These are phyloP conservation scores for Geotrichum australiense DNA, from an alignment of 1,139 yeast species.

Conservation along the genomic window DNA sequence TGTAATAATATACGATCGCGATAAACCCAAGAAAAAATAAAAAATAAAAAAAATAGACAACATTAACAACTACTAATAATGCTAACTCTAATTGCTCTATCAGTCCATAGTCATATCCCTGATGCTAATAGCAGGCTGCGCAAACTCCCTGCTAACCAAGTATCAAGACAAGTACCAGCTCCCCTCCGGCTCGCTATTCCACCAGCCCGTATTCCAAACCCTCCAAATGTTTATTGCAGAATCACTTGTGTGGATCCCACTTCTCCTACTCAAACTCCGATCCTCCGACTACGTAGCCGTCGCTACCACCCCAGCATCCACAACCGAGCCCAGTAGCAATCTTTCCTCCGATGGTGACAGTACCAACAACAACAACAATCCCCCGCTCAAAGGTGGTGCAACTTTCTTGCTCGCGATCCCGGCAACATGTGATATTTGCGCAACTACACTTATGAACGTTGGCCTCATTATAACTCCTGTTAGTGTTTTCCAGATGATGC, in stretches of 20 bases:
- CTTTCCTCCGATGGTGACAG: too few species aligned
- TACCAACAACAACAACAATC: neutral
- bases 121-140: slow-evolving; percentile 55
- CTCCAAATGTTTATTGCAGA: slow-evolving; percentile 81
- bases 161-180: slow-evolving; percentile 59
- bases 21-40: too few species aligned
- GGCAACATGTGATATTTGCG: slow-evolving; percentile 62
- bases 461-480: slow-evolving; percentile 73
- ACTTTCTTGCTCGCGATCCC: slow-evolving; percentile 48
- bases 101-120: slow-evolving; percentile 29
- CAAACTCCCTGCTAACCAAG: slow-evolving; percentile 69
- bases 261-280: too few species aligned
- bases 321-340: too few species aligned
- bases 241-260: slow-evolving; percentile 44
- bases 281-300: too few species aligned
- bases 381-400: neutral
- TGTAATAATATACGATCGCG: too few species aligned
- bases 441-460: slow-evolving; percentile 69
- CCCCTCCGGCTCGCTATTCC: slow-evolving; percentile 47
- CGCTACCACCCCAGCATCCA: too few species aligned
- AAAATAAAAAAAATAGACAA: too few species aligned
- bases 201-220: slow-evolving; percentile 76
- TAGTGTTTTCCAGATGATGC: slow-evolving; percentile 78
- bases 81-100: neutral
- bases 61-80: too few species aligned